phyloP scores from a whole-genome alignment of 495 filamentous ascomycete genomes.

The Choiromyces venosus region DNA sequence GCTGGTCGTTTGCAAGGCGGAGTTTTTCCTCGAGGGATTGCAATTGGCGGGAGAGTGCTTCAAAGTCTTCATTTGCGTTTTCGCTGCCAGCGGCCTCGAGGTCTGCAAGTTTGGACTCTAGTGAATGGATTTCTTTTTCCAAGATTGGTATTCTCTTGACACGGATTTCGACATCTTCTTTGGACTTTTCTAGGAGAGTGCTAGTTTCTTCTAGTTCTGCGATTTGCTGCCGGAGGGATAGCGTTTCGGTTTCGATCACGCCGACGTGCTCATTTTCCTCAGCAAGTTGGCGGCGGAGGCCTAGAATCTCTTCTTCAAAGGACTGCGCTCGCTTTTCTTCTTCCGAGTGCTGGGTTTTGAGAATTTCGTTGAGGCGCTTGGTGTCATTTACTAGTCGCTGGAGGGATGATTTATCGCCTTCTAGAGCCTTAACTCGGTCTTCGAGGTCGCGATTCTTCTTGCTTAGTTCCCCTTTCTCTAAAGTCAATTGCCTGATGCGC shows the following conservation, averaged over 20 bases:
- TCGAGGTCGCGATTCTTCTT: conserved; percentile 16
- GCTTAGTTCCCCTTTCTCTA: conserved; percentile 19
- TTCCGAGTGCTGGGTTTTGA: conserved; percentile 21
- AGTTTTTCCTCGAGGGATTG: conserved; percentile 21
- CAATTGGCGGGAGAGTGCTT: not conserved
- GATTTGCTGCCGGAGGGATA: conserved; percentile 26
- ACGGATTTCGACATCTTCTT: conserved; percentile 10
- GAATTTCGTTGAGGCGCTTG: conserved; percentile 30
- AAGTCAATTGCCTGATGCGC: conserved; percentile 9
- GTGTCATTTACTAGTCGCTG: conserved; percentile 29
- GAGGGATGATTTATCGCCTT: conserved; percentile 24
- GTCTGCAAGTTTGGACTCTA: conserved; percentile 21
- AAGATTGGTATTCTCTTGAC: not conserved
- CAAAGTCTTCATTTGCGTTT: conserved; percentile 7
- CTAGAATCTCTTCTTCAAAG: conserved; percentile 20
- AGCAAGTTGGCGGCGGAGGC: conserved; percentile 21
- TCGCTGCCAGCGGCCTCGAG: conserved; percentile 12
- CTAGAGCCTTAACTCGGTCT: conserved; percentile 9
- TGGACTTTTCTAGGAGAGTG: conserved; percentile 9
- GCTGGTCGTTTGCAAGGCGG: conserved; percentile 5
- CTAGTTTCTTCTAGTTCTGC: conserved; percentile 22
- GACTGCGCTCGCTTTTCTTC: conserved; percentile 13
- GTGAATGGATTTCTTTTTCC: conserved; percentile 15
- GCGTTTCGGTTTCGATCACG: conserved; percentile 28
- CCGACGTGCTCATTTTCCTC: conserved; percentile 28